Evolutionary conservation across 495 filamentous ascomycete species (phyloP).

Genomic region (Neurospora tetraspora): DNA sequence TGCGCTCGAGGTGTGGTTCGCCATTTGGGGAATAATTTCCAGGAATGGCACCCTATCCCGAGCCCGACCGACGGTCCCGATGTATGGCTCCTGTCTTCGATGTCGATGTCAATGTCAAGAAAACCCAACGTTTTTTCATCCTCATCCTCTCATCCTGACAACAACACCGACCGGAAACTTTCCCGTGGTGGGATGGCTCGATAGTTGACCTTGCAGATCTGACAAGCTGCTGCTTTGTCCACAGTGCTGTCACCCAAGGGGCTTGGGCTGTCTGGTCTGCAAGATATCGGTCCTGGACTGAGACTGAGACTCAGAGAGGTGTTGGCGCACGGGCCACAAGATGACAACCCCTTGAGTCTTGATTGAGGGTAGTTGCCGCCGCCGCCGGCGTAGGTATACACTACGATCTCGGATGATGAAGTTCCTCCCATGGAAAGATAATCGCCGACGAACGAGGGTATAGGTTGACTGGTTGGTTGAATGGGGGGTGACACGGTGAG

Average conservation of each 20-base stretch:
- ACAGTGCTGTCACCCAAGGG: neutral
- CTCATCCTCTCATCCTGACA: neutral
- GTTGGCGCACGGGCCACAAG: neutral
- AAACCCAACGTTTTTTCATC: neutral
- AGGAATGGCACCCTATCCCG: neutral
- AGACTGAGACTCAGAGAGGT: neutral
- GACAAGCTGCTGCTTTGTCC: neutral
- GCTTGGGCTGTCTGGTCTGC: neutral
- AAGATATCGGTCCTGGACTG: neutral
- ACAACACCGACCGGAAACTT: neutral
- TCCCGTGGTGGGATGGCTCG: neutral
- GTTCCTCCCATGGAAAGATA: neutral
- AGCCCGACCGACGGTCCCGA: neutral
- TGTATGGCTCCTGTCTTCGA: neutral
- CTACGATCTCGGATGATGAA: neutral
- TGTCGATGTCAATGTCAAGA: neutral
- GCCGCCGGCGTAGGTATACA: neutral
- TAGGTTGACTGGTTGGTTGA: neutral
- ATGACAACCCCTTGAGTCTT: neutral
- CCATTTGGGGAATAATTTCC: neutral
- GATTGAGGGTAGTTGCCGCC: neutral
- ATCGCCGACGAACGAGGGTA: neutral
- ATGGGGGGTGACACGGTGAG: neutral
- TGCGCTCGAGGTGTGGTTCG: neutral
- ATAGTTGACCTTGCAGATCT: neutral